phyloP scores from a whole-genome alignment of 78 protist species.

The Bodo saltans region DNA sequence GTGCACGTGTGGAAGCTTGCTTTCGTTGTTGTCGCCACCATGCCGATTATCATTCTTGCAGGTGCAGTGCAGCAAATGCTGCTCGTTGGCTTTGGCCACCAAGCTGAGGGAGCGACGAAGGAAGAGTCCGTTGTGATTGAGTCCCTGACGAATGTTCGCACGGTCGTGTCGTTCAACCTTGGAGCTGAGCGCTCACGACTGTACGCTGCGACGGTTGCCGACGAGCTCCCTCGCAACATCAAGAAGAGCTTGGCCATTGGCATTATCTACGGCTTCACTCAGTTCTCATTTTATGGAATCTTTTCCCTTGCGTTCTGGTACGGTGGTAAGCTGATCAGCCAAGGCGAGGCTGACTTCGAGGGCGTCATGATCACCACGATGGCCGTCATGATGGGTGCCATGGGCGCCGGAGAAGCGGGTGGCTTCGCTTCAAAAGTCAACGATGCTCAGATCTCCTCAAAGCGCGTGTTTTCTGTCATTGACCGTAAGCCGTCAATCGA shows the following conservation, averaged over 20 bases:
- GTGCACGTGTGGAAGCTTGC: neutral
- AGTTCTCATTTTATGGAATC: neutral
- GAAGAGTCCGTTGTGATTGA: neutral
- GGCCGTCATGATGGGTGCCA: constrained; percentile 3
- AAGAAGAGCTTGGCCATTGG: neutral
- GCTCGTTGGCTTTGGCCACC: neutral
- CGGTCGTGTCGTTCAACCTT: neutral
- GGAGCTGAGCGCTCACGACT: too few relatives aligned
- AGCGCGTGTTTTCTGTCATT: neutral
- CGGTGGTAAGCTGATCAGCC: constrained; percentile 15
- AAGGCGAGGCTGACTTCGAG: neutral
- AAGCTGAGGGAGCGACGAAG: too few relatives aligned
- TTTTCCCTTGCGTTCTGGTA: constrained; percentile 25
- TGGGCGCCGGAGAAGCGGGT: neutral
- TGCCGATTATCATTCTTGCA: neutral
- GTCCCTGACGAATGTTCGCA: neutral
- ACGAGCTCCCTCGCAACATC: too few relatives aligned
- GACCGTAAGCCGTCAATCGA: neutral
- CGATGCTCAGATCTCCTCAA: neutral
- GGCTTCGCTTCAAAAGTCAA: neutral
- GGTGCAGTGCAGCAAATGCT: neutral
- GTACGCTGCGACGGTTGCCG: neutral
- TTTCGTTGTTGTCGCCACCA: neutral
- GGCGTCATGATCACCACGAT: neutral
- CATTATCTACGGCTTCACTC: neutral